Conservation (phyloP, 768 basidiomycete genomes). For the Russula sp. region DNA sequence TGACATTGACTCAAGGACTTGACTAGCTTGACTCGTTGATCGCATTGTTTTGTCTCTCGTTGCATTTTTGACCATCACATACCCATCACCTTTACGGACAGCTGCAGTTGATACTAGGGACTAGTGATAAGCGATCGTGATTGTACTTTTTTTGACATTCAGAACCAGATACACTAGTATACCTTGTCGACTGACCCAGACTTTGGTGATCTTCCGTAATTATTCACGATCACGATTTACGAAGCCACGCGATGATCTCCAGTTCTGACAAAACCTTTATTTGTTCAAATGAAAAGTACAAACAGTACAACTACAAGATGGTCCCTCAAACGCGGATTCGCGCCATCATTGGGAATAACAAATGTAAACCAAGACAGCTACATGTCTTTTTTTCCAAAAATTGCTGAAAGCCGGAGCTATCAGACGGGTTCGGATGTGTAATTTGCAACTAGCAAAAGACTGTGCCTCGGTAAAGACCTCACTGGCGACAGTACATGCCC, state of each 20-base stretch:
- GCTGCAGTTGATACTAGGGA: background rate
- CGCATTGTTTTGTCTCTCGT: constrained; percentile 1
- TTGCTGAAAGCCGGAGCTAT: constrained; percentile 83
- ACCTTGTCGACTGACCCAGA: too few relatives aligned
- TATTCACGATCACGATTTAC: too few relatives aligned
- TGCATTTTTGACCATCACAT: constrained; percentile 7
- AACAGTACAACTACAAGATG: too few relatives aligned
- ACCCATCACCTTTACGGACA: constrained; percentile 2
- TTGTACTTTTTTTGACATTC: background rate
- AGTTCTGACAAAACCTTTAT: too few relatives aligned
- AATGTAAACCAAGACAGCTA: background rate
- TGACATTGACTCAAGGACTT: constrained; percentile 20
- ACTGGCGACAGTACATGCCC: constrained; percentile 93
- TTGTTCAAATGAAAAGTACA: background rate
- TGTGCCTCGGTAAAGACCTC: constrained; percentile 94
- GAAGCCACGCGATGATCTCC: too few relatives aligned
- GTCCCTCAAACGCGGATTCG: background rate
- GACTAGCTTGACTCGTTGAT: too few relatives aligned
- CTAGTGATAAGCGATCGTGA: background rate
- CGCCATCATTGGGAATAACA: constrained; percentile 10
- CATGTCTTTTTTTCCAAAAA: constrained; percentile 59
- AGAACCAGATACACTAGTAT: background rate
- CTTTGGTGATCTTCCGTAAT: too few relatives aligned
- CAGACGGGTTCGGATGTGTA: constrained; percentile 94
- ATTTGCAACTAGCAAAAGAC: constrained; percentile 97